Base-by-base conservation (phyloP, 225 moss, liverwort and hornwort genomes). In the Polytrichum commune region DNA sequence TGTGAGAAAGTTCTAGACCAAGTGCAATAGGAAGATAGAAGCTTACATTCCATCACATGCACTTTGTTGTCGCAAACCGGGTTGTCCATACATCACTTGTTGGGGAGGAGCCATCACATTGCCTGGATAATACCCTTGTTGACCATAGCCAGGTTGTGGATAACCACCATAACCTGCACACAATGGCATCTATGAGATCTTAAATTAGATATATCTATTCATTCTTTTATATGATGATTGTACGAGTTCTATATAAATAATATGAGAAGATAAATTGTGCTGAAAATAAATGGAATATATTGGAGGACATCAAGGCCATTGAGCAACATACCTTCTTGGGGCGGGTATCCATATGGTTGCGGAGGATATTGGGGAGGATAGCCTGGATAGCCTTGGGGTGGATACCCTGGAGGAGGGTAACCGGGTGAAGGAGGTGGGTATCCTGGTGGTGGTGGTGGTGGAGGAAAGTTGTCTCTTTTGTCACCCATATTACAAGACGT, bases 41-140 rank as follows among this genome's bases (percentile, higher is more conserved):
- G 60, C 60, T 20, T 22, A 60, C 60, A 60, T n/a, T 22, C 25
- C 62, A 24, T 63, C 62, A 63, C 24, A 27, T 5, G 2, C 6
- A 27, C 62, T 27, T 63, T 26, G 24, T 27, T 63, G 62, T 24
- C 27, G 25, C 18, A 18, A 5, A 24, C 26, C 62, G 1, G 62
- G 62, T 63, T 63, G 62, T 18, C 62, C 62, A 27, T 28, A 63
- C 62, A 63, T 63, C 8, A 63, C 26, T 27, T 63, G 62, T 27
- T 63, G 62, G 18, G 62, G 62, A 18, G 62, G 62, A 16, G 62
- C 62, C 62, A 63, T 63, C 25, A 63, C 58, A 58, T 58, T 20
- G 58, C 58, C 58, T 58, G 22, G 58, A 27, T 26, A 23, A 27
- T 28, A 28, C 7, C 62, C 62, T 16, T 26, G 62, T 16, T 23